Evolutionary conservation across 164 flowering plant genomes (phyloP), one percentile per base, ranked within the genome.

Genomic region (Echeveria elegans): DNA sequence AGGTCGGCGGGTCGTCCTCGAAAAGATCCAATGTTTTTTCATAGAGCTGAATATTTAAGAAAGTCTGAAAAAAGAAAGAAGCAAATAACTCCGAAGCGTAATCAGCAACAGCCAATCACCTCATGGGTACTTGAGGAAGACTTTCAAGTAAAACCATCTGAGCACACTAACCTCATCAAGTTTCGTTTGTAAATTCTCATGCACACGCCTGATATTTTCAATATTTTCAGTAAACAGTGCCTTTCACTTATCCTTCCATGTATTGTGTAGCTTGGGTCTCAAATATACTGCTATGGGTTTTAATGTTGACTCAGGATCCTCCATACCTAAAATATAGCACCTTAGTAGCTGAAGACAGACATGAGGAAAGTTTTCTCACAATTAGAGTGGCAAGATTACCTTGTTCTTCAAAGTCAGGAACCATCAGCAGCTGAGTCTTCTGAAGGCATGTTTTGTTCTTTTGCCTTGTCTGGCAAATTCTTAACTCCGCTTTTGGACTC

Each of bases 21-120:
- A 94, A 91, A 81, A 94, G 71, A 72, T 91, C 97, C 63, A 94
- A 76, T 63, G 95, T 93, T 71, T 88, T 94, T 78, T 89, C 96
- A 77, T 88, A 89, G 23, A 94, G 84, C 81, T 94, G 99, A 78
- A 94, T 70, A 72, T 86, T 86, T 69, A 89, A 77, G 79, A 77
- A 88, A 70, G 83, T 74, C 98, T 92, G 84, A 72, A 62, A 68
- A 76, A 2, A 32, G 53, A 43, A 31, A 40, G 36, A 70, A 43
- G 14, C 2, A 64, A 69, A 29, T 50, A 37, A 71, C 29, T 5
- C 56, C 34, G 24, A 69, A 56, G 31, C 32, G 28, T 56, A 16
- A 12, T 56, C 32, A 56, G 14, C 61, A 56, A 56, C 61, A 26
- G 58, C 32, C 61, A 56, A 24, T 26, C 37, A 34, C 5, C 3